These are phyloP conservation scores for Pistacia atlantica DNA, from an alignment of 345 rosid species.

Conservation along the genomic window DNA sequence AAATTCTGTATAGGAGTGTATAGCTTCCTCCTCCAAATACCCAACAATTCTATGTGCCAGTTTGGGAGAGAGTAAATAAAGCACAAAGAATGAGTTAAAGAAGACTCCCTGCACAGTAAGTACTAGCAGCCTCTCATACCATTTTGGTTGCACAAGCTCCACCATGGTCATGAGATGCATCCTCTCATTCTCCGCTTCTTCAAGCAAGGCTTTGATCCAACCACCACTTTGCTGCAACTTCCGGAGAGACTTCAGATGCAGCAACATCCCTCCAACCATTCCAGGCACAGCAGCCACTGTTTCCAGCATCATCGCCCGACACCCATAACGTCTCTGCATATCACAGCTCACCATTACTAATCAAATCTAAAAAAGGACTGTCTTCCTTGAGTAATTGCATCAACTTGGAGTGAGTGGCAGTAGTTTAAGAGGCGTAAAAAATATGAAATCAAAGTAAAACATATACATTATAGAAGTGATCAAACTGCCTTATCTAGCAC, in stretches of 20 bases:
- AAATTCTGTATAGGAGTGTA: conserved; percentile 83
- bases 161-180: conserved; percentile 97
- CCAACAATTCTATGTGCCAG: conserved; percentile 79
- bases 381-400: neutral
- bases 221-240: conserved; percentile 82
- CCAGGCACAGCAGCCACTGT: conserved; percentile 89
- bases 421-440: too few species aligned
- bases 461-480: too few species aligned
- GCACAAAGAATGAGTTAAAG: conserved; percentile 69
- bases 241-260: conserved; percentile 70
- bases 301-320: conserved; percentile 92
- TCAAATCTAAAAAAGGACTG: neutral
- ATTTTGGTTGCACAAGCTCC: conserved; percentile 75
- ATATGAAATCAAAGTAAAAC: too few species aligned
- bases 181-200: conserved; percentile 89
- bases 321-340: conserved; percentile 72
- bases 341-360: neutral
- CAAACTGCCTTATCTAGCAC: too few species aligned
- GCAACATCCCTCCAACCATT: conserved; percentile 89
- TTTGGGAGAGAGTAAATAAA: conserved; percentile 65
- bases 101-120: conserved; percentile 74
- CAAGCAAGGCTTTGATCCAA: conserved; percentile 84
- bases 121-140: conserved; percentile 79
- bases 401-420: neutral
- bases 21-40: conserved; percentile 85